Evolutionary conservation across 352 stramenopile genomes (phyloP).

Genomic region (Globisporangium mamillatum): DNA sequence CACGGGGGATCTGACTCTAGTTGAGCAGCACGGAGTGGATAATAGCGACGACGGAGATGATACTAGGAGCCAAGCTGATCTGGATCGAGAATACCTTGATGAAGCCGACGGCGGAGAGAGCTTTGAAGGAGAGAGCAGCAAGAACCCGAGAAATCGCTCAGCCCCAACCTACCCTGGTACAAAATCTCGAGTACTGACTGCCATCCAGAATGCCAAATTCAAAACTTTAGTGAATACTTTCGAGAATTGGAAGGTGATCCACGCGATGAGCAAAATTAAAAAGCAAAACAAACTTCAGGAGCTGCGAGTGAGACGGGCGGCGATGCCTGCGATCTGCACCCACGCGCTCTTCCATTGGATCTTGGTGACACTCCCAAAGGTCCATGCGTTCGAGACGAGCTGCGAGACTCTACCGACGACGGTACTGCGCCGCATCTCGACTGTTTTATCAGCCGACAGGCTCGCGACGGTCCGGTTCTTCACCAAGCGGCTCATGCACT

Average conservation of each 20-base stretch:
- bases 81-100: neutral
- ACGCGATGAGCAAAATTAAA: conserved; percentile 30
- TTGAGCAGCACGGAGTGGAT: neutral
- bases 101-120: neutral
- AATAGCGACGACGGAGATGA: neutral
- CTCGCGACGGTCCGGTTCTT: conserved; percentile 16
- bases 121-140: neutral
- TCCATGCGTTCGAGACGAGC: conserved; percentile 19
- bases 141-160: neutral
- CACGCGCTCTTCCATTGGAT: conserved; percentile 55
- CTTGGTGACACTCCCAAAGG: conserved; percentile 27
- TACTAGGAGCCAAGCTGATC: neutral
- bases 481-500: conserved; percentile 15
- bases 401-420: conserved; percentile 31
- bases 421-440: conserved; percentile 27
- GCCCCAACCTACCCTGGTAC: neutral
- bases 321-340: conserved; percentile 31
- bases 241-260: conserved; percentile 43
- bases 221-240: conserved; percentile 37
- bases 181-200: neutral
- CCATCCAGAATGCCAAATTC: conserved; percentile 10
- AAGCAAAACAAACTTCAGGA: conserved; percentile 26
- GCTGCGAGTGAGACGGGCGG: conserved; percentile 18
- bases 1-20: conserved; percentile 4
- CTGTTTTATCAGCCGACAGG: neutral